Conservation (phyloP, 2,329 filamentous ascomycete species). For the Colletotrichum sp. region DNA sequence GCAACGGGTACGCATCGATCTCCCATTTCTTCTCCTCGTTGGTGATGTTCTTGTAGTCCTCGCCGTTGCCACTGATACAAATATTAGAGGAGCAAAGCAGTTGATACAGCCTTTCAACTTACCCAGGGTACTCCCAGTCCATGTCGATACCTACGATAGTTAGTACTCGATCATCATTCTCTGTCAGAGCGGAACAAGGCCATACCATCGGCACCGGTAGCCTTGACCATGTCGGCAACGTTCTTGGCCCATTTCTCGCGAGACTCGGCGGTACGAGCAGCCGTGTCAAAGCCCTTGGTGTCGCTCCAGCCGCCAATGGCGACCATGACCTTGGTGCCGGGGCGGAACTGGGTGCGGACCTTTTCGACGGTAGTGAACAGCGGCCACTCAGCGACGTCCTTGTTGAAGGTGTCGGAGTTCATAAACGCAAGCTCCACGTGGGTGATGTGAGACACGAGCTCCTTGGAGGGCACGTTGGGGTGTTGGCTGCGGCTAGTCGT, state of each 20-base stretch:
- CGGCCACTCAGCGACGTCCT: conserved; percentile 46
- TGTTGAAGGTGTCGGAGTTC: conserved; percentile 57
- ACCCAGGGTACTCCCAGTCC: conserved; percentile 70
- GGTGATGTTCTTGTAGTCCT: conserved; percentile 69
- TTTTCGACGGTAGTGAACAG: conserved; percentile 57
- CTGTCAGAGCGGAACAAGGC: not conserved
- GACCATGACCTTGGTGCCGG: conserved; percentile 67
- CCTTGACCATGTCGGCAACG: conserved; percentile 65
- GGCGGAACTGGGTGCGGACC: conserved; percentile 52
- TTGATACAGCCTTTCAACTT: conserved; percentile 15
- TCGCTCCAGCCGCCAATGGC: conserved; percentile 81
- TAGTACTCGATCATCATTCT: not conserved
- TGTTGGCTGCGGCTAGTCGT: conserved; percentile 47
- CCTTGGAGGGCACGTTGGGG: conserved; percentile 40
- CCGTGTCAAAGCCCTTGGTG: conserved; percentile 64
- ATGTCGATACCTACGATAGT: conserved; percentile 45
- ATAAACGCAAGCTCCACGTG: conserved; percentile 66
- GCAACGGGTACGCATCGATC: conserved; percentile 65
- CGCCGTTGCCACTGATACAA: conserved; percentile 63
- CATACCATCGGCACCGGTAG: conserved; percentile 67
- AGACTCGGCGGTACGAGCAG: conserved; percentile 46
- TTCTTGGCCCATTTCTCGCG: conserved; percentile 68
- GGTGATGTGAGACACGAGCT: conserved; percentile 50
- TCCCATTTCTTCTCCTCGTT: conserved; percentile 67
- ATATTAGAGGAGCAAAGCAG: not conserved